Evolutionary conservation across 805 yeast species (phyloP).

Genomic region (Pichia pseudocactophila): DNA sequence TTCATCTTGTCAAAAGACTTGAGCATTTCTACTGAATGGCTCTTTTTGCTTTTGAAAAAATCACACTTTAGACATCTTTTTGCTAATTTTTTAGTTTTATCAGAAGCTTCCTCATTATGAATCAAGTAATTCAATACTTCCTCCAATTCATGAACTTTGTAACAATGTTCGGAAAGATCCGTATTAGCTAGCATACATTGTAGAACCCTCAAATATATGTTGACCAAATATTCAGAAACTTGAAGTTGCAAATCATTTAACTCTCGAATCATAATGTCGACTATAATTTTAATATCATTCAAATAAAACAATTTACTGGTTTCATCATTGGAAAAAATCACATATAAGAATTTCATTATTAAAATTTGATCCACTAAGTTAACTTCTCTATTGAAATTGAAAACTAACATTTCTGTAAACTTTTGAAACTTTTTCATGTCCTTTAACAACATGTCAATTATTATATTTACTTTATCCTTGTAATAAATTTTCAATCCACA

Average conservation of each 20-base stretch:
- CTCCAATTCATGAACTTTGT: conserved; percentile 47
- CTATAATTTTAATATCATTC: conserved; percentile 76
- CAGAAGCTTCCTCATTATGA: conserved; percentile 29
- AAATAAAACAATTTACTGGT: conserved; percentile 66
- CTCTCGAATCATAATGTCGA: conserved; percentile 77
- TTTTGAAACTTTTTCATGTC: conserved; percentile 37
- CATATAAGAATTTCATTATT: conserved; percentile 68
- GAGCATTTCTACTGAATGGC: background rate
- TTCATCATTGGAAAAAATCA: conserved; percentile 56
- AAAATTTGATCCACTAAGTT: conserved; percentile 67
- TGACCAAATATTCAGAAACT: conserved; percentile 48
- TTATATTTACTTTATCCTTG: conserved; percentile 32
- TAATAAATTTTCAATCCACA: conserved; percentile 12
- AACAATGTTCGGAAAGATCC: conserved; percentile 46
- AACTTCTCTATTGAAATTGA: conserved; percentile 68
- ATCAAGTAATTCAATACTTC: conserved; percentile 42
- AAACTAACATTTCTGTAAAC: conserved; percentile 61
- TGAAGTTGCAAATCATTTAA: conserved; percentile 53
- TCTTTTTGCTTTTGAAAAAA: background rate
- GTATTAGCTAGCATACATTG: conserved; percentile 62
- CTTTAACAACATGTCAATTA: conserved; percentile 44
- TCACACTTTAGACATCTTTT: conserved; percentile 25
- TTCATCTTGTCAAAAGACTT: no score
- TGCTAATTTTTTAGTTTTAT: conserved; percentile 36
- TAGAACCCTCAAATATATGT: conserved; percentile 66